phyloP scores from a whole-genome alignment of 2,329 filamentous ascomycete genomes.

The Graphiopsis chlorocephala region DNA sequence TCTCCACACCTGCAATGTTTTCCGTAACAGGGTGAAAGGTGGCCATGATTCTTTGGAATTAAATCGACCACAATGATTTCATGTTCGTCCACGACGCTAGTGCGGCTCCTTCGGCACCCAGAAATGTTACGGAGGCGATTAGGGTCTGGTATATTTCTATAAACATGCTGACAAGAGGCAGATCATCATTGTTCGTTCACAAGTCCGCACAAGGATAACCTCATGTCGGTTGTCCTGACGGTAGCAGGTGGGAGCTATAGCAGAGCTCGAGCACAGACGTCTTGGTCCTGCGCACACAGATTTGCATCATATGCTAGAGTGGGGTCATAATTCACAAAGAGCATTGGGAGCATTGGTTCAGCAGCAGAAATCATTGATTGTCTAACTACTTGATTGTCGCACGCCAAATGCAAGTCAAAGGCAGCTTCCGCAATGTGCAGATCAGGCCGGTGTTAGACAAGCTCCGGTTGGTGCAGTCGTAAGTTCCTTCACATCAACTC shows the following conservation, averaged over 20 bases:
- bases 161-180: not conserved
- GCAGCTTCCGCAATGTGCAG: constrained; percentile 12
- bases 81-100: not conserved
- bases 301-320: not conserved
- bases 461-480: constrained; percentile 6
- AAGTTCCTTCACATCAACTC: constrained; percentile 16
- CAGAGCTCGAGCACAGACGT: constrained; percentile 5
- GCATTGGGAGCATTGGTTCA: not conserved
- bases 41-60: too few species aligned
- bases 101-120: not conserved
- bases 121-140: not conserved
- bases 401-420: constrained; percentile 16
- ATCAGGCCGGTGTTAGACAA: constrained; percentile 16
- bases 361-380: constrained; percentile 15
- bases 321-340: not conserved
- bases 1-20: not conserved
- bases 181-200: not conserved
- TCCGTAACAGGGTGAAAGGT: too few species aligned
- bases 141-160: not conserved
- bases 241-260: not conserved
- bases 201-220: not conserved
- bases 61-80: not conserved
- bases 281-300: not conserved
- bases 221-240: not conserved
- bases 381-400: constrained; percentile 11